Evolutionary conservation across 2,329 filamentous ascomycete genomes (phyloP), one percentile per base, ranked within the genome.

Genomic region (Capronia epimyces): DNA sequence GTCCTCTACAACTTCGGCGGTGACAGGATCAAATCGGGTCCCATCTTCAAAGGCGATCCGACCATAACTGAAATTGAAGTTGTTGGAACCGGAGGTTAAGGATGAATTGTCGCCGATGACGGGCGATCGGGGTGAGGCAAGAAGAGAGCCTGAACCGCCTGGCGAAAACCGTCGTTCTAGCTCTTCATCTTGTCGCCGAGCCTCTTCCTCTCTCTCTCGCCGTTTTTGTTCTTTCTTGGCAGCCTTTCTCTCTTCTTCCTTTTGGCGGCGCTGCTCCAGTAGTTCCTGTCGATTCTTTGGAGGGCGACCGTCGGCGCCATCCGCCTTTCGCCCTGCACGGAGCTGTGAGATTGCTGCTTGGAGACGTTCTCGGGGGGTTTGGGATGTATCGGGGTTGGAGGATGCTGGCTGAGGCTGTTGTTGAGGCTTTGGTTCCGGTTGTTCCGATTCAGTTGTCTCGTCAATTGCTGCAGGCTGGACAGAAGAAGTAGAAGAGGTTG

Each of bases 1-100:
- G 13, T 48, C 46, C 32, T 56, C 46, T 47, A 84, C 83, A 13
- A 87, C 69, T 15, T 85, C 71, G 37, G 72, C 73, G 3, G 74
- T 74, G 50, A 84, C 82, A 54, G 87, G 80, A 44, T 91, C 87
- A 43, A 94, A 76, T 56, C 86, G 79, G 45, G 88, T 80, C 32
- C 91, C 91, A 65, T 97, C 91, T 3, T 81, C 81, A 66, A 97
- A 98, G 9, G 88, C 83, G n/a, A 98, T 83, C 29, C 88, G 84
- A 25, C 90, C 89, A 67, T 97, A 98, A 4, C 88, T 82, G 66
- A 95, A 94, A 71, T 84, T 87, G 64, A 95, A 94, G 71, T 84
- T 87, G 56, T 64, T 63, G 67, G 69, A 32, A 31, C 34, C 46
- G 2, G 43, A 32, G 16, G 21, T 29, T 16, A 37, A 31, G 9